Percentiles rank a stretch among this genome's conserved stretches.
Evolutionary conservation across 225 moss, liverwort and hornwort species (phyloP).

Genomic region (Rhytidiadelphus loreus): DNA sequence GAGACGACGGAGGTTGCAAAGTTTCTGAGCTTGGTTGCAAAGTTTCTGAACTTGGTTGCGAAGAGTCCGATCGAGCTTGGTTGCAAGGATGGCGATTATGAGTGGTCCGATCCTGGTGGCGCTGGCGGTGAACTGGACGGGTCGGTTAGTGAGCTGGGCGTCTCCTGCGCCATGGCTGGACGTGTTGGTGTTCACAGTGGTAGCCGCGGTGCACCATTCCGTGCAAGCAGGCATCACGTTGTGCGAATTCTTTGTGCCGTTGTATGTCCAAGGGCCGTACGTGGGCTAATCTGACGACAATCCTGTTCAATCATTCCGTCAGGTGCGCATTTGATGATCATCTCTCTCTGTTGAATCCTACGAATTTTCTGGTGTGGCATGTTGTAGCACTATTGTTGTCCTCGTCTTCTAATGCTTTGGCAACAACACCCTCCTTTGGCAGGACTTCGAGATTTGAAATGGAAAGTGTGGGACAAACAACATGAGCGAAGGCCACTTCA

Average conservation of each 20-base stretch:
- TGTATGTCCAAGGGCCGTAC: constrained; percentile 12
- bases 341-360: not conserved
- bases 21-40: too few relatives aligned
- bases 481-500: not conserved
- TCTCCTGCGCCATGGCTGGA: constrained; percentile 9
- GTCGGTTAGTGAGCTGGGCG: constrained; percentile 5
- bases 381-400: not conserved
- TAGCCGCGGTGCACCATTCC: not conserved
- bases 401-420: not conserved
- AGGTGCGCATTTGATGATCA: not conserved
- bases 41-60: not conserved
- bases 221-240: constrained; percentile 2
- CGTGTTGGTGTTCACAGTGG: not conserved
- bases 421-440: not conserved
- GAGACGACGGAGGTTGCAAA: not conserved
- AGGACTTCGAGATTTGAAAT: not conserved
- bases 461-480: not conserved
- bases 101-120: constrained; percentile 23
- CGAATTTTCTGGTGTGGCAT: not conserved
- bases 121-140: constrained; percentile 5
- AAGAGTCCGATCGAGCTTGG: not conserved
- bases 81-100: constrained; percentile 12
- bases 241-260: constrained; percentile 9
- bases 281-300: not conserved
- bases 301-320: not conserved